A percentile compares a stretch with the other conserved stretches of the same genome.
These are phyloP conservation scores for Russula emetica DNA, from an alignment of 768 basidiomycete genomes.

Conservation along the genomic window DNA sequence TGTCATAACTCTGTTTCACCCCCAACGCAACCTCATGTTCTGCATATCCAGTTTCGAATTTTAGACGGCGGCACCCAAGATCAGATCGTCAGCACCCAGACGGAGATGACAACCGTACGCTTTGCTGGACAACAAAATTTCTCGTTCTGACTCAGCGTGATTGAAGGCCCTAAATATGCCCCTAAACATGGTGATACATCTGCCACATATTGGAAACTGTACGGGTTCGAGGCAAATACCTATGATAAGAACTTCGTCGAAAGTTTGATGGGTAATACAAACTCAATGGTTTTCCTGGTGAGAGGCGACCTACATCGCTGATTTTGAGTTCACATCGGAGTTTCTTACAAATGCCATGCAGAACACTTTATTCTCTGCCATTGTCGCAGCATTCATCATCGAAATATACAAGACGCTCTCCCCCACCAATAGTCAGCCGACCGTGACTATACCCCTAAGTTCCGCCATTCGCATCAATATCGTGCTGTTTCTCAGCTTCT, in stretches of 20 bases:
- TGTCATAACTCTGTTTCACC: too few relatives aligned
- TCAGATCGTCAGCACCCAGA: too few relatives aligned
- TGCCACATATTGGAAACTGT: constrained; percentile 23
- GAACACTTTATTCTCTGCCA: constrained; percentile 26
- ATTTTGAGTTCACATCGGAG: background rate
- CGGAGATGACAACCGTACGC: constrained; percentile 47
- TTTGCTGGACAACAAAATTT: constrained; percentile 32
- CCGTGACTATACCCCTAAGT: too few relatives aligned
- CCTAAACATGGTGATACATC: constrained; percentile 16
- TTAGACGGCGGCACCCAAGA: too few relatives aligned
- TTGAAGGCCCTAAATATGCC: background rate
- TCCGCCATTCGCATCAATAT: constrained; percentile 17
- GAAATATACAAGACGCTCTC: constrained; percentile 25
- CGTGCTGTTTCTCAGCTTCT: constrained; percentile 21
- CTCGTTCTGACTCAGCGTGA: background rate
- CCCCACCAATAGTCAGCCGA: background rate
- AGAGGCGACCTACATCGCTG: background rate
- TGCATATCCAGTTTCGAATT: too few relatives aligned
- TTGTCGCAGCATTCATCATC: constrained; percentile 28
- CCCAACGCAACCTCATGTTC: too few relatives aligned
- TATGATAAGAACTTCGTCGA: constrained; percentile 19
- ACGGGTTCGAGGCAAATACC: constrained; percentile 18
- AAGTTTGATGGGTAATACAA: constrained; percentile 20
- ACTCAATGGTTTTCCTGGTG: constrained; percentile 26
- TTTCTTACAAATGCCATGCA: background rate